Evolutionary conservation across 306 rosid species (phyloP), one percentile per base, ranked within the genome.

Genomic region (Purshia tridentata): DNA sequence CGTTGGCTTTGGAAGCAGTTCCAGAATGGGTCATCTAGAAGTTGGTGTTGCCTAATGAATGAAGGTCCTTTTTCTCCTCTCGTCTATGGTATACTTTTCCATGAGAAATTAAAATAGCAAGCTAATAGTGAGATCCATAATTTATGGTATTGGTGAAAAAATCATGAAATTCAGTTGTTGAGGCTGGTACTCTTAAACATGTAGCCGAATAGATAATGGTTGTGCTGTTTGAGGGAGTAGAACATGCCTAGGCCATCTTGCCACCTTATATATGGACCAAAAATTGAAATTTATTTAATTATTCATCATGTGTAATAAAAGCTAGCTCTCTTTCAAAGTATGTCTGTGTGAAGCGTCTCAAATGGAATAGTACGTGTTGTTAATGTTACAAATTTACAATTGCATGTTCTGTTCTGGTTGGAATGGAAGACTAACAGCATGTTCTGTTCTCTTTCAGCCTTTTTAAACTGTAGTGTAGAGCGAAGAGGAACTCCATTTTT

Each of bases 41-140:
- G 89, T 86, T 65, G 81, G 62, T 63, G 89, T 82, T 75, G 78
- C 88, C 67, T 86, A 86, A 58, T 86, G 83, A 86, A 81, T 50
- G 70, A 8, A 46, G 42, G 29, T 64, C 18, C 71, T 39, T 22
- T 37, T 29, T 47, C 42, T 10, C 39, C 8, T 16, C 58, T 22
- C 54, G 14, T 50, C 54, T 44, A 44, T 44, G 47, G 47, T 8
- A 44, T 6, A 44, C 47, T 5, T 44, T 44, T 44, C 9, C 9
- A 44, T 5, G 6, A 8, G 8, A 44, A 44, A 44, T 44, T 4
- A 44, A 44, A 9, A 48, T 16, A 48, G 15, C 52, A 9, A 12
- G 8, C 9, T 12, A 48, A 9, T 9, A 48, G 15, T 48, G 12
- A 48, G 52, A 48, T 48, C 52, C 15, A 12, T 48, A 29, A 29